Evolutionary conservation across 345 rosid genomes (phyloP).

Genomic region (Aquilaria malaccensis): DNA sequence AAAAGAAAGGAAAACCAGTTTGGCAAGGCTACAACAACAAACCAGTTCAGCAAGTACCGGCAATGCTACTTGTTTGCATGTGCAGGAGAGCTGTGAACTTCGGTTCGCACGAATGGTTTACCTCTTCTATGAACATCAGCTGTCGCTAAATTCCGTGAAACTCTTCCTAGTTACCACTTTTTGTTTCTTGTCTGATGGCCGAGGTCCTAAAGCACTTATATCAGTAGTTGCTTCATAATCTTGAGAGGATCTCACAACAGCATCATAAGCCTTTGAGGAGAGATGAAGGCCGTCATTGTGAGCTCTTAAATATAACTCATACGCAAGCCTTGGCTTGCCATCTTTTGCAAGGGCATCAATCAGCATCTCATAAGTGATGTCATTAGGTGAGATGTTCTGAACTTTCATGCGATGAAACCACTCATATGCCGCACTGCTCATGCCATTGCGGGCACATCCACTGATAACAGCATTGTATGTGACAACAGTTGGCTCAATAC

Average conservation of each 20-base stretch:
- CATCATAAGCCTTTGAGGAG: slow-evolving; percentile 60
- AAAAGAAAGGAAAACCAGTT: no score
- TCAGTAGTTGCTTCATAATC: slow-evolving; percentile 50
- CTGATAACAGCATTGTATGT: slow-evolving; percentile 90
- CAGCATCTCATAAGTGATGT: slow-evolving; percentile 72
- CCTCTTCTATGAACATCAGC: slow-evolving; percentile 34
- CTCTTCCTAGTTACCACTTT: slow-evolving; percentile 26
- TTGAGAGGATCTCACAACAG: slow-evolving; percentile 45
- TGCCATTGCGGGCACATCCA: slow-evolving; percentile 41
- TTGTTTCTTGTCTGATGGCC: slow-evolving; percentile 42
- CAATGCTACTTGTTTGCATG: slow-evolving; percentile 13
- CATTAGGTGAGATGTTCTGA: slow-evolving; percentile 52
- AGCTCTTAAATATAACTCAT: slow-evolving; percentile 60
- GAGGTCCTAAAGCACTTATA: slow-evolving; percentile 54
- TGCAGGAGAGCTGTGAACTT: slow-evolving; percentile 22
- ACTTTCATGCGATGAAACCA: slow-evolving; percentile 86
- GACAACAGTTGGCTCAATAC: slow-evolving; percentile 68
- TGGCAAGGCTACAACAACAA: no score
- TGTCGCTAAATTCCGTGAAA: slow-evolving; percentile 21
- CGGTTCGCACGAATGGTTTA: slow-evolving; percentile 29
- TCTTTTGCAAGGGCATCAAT: slow-evolving; percentile 67
- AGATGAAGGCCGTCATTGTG: slow-evolving; percentile 48
- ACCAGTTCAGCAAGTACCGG: no score
- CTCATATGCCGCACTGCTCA: slow-evolving; percentile 73
- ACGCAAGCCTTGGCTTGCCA: slow-evolving; percentile 78